phyloP scores from a whole-genome alignment of 2,329 filamentous ascomycete species.

The Colletotrichum kahawae region DNA sequence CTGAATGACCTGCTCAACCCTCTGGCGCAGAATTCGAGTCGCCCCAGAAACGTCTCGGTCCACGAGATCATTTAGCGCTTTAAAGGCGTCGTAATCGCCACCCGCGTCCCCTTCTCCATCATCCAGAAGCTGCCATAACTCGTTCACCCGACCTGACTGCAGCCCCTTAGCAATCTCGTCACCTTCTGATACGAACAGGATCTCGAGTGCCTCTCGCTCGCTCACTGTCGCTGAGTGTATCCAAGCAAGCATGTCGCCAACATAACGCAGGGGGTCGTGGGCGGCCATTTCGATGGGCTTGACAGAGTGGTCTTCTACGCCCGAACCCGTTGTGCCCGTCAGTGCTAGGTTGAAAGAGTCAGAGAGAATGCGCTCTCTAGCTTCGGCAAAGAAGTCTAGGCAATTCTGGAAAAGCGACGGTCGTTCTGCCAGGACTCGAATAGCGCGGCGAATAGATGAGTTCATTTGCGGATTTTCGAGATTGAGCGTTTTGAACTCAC shows the following conservation, averaged over 20 bases:
- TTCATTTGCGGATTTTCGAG: conserved; percentile 94
- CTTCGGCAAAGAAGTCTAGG: conserved; percentile 90
- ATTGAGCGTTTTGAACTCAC: conserved; percentile 90
- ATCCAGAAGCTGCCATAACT: conserved; percentile 76
- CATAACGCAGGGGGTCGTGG: conserved; percentile 89
- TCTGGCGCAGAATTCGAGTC: conserved; percentile 82
- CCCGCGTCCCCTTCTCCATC: conserved; percentile 60
- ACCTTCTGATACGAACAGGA: conserved; percentile 88
- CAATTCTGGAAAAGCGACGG: conserved; percentile 93
- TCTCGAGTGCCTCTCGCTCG: conserved; percentile 89
- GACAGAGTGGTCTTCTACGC: conserved; percentile 63
- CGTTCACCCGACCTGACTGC: conserved; percentile 78
- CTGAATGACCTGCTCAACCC: conserved; percentile 90
- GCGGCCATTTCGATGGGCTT: conserved; percentile 96
- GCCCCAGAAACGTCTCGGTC: conserved; percentile 85
- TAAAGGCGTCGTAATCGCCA: conserved; percentile 76
- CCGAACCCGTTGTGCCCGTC: conserved; percentile 70
- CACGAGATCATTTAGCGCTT: conserved; percentile 84
- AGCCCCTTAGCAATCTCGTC: conserved; percentile 87
- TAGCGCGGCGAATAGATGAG: conserved; percentile 78
- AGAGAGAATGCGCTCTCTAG: conserved; percentile 83
- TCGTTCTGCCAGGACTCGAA: conserved; percentile 87
- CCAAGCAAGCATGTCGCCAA: conserved; percentile 98
- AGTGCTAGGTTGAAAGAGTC: conserved; percentile 89
- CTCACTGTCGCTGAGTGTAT: conserved; percentile 92